Conservation (phyloP, 225 moss, liverwort and hornwort species). For the Ulota crispa region DNA sequence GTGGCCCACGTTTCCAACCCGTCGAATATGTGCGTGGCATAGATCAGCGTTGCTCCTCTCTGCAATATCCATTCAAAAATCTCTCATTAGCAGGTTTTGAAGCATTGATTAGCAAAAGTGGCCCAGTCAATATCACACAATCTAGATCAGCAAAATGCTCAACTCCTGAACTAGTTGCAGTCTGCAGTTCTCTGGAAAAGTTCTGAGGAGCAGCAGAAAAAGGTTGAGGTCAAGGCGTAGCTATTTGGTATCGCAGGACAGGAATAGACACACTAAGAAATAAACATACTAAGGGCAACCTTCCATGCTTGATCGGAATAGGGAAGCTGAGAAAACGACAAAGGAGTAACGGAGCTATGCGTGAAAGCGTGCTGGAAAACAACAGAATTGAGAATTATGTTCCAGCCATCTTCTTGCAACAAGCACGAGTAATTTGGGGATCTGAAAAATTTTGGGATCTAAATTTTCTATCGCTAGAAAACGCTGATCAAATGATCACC, state of each 20-base stretch:
- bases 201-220: neutral
- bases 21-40: conserved; percentile 98
- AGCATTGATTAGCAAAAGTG: neutral
- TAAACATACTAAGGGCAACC: too few species aligned
- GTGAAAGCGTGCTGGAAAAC: too few species aligned
- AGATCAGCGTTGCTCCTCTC: conserved; percentile 84
- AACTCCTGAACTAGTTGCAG: neutral
- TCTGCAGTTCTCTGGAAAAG: neutral
- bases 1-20: conserved; percentile 95
- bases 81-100: neutral
- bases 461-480: too few species aligned
- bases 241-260: neutral
- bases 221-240: neutral
- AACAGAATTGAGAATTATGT: too few species aligned
- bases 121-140: neutral
- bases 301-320: too few species aligned
- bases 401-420: too few species aligned
- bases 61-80: conserved; percentile 3
- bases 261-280: neutral
- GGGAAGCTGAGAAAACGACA: too few species aligned
- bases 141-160: neutral
- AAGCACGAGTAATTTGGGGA: too few species aligned
- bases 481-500: too few species aligned
- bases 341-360: too few species aligned
- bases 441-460: too few species aligned